These are phyloP conservation scores for Debaryomycetaceae sp. DNA, from an alignment of 1,139 yeast species.

Conservation along the genomic window DNA sequence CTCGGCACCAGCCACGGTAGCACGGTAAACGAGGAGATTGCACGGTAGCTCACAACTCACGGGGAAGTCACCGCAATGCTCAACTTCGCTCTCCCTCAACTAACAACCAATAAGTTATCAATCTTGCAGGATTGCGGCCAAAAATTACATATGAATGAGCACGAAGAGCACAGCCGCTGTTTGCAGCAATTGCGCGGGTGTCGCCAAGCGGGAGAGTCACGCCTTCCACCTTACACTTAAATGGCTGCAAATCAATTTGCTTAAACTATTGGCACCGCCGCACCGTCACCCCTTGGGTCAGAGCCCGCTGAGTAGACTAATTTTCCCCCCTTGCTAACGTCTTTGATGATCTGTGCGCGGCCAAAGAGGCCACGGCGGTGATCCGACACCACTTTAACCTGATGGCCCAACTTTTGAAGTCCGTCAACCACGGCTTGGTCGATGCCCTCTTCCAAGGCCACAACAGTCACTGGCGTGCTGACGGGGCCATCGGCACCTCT, in stretches of 20 bases:
- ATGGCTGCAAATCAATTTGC: constrained; percentile 1
- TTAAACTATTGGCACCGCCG: constrained; percentile 52
- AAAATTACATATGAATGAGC: no score
- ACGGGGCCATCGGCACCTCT: constrained; percentile 68
- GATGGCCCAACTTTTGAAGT: constrained; percentile 56
- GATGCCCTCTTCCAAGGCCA: constrained; percentile 67
- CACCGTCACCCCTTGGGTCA: constrained; percentile 80
- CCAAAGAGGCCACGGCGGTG: constrained; percentile 50
- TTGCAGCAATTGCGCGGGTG: neutral
- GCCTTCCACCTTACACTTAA: neutral
- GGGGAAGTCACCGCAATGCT: no score
- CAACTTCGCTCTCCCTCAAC: no score
- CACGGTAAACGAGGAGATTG: no score
- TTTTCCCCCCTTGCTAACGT: constrained; percentile 32
- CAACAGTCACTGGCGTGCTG: constrained; percentile 52
- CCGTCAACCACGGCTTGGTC: constrained; percentile 34
- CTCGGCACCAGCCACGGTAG: no score
- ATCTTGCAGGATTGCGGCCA: no score
- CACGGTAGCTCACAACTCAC: no score
- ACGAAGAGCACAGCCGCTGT: no score
- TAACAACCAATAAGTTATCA: no score
- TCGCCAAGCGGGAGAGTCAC: constrained; percentile 1
- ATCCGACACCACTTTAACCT: constrained; percentile 43
- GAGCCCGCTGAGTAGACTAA: constrained; percentile 67
- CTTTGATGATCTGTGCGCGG: constrained; percentile 70